These are phyloP conservation scores for Penicillium sp. DNA, from an alignment of 2,329 filamentous ascomycete genomes.

Conservation along the genomic window DNA sequence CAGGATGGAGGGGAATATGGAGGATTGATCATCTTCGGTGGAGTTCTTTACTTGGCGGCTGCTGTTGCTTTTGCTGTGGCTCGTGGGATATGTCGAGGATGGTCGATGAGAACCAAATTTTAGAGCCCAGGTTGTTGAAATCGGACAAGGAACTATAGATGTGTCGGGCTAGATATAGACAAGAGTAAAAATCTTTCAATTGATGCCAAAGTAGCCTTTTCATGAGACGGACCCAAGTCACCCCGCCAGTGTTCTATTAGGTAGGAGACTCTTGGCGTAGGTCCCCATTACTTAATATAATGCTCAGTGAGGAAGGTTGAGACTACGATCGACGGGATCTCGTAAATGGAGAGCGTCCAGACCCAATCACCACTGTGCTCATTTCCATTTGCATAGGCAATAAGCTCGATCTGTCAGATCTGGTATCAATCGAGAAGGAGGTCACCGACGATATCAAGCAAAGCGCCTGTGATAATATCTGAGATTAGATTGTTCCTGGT, in stretches of 20 bases:
- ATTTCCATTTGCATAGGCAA: neutral
- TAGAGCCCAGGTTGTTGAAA: neutral
- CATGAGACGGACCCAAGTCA: neutral
- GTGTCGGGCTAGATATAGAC: neutral
- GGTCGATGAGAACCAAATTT: neutral
- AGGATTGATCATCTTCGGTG: neutral
- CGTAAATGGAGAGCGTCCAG: neutral
- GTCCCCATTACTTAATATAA: neutral
- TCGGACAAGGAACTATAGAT: neutral
- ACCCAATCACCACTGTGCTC: neutral
- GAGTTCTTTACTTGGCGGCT: neutral
- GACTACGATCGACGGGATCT: neutral
- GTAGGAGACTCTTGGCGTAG: neutral
- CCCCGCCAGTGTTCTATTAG: neutral
- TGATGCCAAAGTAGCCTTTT: neutral
- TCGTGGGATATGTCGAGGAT: neutral
- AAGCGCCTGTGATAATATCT: neutral
- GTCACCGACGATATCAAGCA: neutral
- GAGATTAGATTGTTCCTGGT: neutral
- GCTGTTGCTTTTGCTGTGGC: neutral
- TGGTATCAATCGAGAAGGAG: constrained; percentile 1
- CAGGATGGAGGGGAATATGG: neutral
- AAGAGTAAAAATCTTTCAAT: neutral
- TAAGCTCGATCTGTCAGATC: constrained; percentile 1
- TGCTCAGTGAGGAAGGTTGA: neutral